phyloP scores from a whole-genome alignment of 768 basidiomycete species.

The Boletus subcaerulescens region DNA sequence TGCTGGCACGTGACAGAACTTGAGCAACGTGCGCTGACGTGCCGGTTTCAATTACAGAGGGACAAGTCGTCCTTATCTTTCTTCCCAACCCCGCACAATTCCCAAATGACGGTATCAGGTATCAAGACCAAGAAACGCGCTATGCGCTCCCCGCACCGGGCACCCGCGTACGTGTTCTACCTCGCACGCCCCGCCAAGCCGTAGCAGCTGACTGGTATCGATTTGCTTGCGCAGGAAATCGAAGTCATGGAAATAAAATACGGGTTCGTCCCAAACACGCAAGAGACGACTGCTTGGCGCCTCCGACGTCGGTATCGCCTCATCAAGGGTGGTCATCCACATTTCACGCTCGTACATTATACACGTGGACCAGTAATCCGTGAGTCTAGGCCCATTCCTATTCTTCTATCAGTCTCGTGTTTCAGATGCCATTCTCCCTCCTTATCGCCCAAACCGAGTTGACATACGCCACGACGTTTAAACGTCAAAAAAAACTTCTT shows the following conservation, averaged over 20 bases:
- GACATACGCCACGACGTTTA: background rate
- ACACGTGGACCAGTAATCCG: constrained; percentile 59
- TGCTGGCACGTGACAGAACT: constrained; percentile 14
- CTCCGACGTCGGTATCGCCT: constrained; percentile 71
- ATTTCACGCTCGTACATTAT: constrained; percentile 77
- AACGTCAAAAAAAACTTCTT: background rate
- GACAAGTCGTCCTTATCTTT: constrained; percentile 64
- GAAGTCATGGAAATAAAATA: constrained; percentile 72
- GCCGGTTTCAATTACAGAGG: constrained; percentile 42
- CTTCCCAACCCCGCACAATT: constrained; percentile 56
- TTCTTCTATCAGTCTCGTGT: constrained; percentile 8
- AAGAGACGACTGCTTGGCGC: constrained; percentile 63
- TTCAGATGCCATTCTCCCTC: constrained; percentile 18
- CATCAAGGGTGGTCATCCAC: constrained; percentile 66
- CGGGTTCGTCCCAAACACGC: constrained; percentile 69
- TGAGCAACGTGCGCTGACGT: background rate
- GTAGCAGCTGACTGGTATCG: background rate
- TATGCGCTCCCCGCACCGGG: constrained; percentile 47
- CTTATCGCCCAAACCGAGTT: constrained; percentile 7
- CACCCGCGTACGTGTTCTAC: constrained; percentile 47
- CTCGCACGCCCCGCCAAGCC: background rate
- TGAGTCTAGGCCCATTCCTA: constrained; percentile 37
- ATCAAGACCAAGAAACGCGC: constrained; percentile 68
- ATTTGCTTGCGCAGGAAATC: constrained; percentile 52
- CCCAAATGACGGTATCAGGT: constrained; percentile 76